Evolutionary conservation across 73 alveolate species (phyloP).

Genomic region (Tetrahymena elliotti): DNA sequence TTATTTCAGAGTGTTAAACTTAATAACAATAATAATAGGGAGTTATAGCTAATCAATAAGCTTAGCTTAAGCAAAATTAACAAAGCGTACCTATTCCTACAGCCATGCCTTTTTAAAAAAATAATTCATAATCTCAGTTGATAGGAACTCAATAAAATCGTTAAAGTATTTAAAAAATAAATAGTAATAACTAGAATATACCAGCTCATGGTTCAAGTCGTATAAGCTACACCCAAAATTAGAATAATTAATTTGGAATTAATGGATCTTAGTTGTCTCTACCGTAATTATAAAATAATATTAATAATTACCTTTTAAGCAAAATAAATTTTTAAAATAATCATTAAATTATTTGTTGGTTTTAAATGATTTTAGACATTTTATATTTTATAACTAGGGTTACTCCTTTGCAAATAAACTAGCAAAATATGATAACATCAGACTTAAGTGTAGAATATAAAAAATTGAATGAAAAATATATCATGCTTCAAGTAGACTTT

Average conservation of each 20-base stretch:
- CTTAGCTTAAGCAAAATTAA: background rate
- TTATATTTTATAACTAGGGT: background rate
- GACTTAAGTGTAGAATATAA: background rate
- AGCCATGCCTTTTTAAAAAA: background rate
- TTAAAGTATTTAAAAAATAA: background rate
- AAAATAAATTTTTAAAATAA: no score
- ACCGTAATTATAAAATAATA: background rate
- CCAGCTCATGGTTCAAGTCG: background rate
- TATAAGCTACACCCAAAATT: background rate
- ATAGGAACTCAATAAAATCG: background rate
- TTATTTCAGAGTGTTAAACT: background rate
- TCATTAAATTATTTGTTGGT: no score
- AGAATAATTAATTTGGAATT: background rate
- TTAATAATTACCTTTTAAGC: background rate
- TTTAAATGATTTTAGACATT: no score
- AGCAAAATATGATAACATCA: background rate
- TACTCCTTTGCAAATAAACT: background rate
- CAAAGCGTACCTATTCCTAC: background rate
- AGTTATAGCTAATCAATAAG: background rate
- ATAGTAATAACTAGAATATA: background rate
- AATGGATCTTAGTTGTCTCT: background rate
- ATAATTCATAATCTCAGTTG: background rate
- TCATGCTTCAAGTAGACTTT: background rate
- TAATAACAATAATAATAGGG: background rate
- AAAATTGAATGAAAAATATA: background rate